Conservation (phyloP, 768 basidiomycete species). For the Pulveroboletus ravenelii region DNA sequence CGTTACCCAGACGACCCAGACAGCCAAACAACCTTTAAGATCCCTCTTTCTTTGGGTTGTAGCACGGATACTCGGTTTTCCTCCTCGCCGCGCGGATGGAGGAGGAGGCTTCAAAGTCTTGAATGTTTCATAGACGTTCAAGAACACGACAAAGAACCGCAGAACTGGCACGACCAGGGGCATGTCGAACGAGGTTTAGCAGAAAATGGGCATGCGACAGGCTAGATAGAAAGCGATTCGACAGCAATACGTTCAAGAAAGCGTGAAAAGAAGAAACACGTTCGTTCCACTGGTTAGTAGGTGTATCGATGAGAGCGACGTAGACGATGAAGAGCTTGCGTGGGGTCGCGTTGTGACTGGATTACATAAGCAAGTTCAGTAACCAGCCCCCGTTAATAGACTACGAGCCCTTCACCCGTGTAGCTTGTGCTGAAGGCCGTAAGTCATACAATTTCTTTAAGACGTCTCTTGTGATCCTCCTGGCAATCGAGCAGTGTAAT, state of each 20-base stretch:
- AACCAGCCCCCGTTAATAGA: no score
- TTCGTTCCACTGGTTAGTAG: constrained; percentile 2
- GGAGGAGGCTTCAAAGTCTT: constrained; percentile 72
- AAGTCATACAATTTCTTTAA: no score
- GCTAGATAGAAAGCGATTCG: background rate
- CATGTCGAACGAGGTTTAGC: constrained; percentile 38
- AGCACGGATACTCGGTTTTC: constrained; percentile 61
- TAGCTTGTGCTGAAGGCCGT: no score
- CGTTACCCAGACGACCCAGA: constrained; percentile 85
- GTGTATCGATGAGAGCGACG: constrained; percentile 19
- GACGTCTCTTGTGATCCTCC: no score
- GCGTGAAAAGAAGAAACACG: constrained; percentile 2
- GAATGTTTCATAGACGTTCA: constrained; percentile 81
- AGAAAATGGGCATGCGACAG: constrained; percentile 10
- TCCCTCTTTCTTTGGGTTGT: constrained; percentile 73
- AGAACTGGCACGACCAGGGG: constrained; percentile 63
- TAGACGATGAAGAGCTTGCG: background rate
- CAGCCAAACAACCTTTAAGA: constrained; percentile 78
- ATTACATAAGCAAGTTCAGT: constrained; percentile 19
- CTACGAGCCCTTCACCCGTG: no score
- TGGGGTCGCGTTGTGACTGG: constrained; percentile 10
- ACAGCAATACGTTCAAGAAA: background rate
- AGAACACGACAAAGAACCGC: constrained; percentile 64
- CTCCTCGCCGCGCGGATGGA: constrained; percentile 44
- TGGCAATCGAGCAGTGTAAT: no score